Conservation (phyloP, 176 grass and related monocot genomes). For the Ananas comosus region DNA sequence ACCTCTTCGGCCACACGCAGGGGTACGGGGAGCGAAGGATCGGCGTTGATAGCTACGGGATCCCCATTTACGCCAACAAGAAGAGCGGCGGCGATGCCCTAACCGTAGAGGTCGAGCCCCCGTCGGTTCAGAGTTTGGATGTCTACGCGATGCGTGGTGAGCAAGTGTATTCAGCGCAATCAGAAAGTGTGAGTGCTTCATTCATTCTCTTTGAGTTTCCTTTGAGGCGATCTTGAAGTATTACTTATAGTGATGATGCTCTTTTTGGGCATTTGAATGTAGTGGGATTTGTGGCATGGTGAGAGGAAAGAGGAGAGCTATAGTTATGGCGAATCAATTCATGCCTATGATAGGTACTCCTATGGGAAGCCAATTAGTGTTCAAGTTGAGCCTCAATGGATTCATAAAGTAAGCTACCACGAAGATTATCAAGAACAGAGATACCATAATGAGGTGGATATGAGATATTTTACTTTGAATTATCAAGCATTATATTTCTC, state of each 20-base stretch:
- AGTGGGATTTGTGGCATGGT: constrained; percentile 23
- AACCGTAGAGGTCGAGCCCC: constrained; percentile 44
- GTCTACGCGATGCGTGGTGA: constrained; percentile 25
- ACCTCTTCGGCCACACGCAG: constrained; percentile 72
- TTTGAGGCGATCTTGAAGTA: background rate
- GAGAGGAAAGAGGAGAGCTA: constrained; percentile 12
- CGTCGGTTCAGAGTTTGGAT: constrained; percentile 27
- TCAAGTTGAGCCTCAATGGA: constrained; percentile 26
- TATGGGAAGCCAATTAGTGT: constrained; percentile 17
- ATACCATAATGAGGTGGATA: constrained; percentile 38
- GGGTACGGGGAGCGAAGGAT: constrained; percentile 72
- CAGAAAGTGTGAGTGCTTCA: background rate
- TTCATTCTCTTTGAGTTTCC: background rate
- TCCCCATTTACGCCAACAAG: constrained; percentile 75
- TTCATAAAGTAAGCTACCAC: constrained; percentile 35
- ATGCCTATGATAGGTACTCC: constrained; percentile 22
- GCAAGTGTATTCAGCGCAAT: background rate
- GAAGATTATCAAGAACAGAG: constrained; percentile 33
- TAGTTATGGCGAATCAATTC: constrained; percentile 11
- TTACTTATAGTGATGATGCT: background rate
- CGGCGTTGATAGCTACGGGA: constrained; percentile 41
- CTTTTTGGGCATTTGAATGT: constrained; percentile 1
- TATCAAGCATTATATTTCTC: too few species aligned
- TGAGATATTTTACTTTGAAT: background rate
- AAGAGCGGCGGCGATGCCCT: constrained; percentile 36